These are phyloP conservation scores for Colletotrichum spaethianum DNA, from an alignment of 2,329 filamentous ascomycete genomes.

Conservation along the genomic window DNA sequence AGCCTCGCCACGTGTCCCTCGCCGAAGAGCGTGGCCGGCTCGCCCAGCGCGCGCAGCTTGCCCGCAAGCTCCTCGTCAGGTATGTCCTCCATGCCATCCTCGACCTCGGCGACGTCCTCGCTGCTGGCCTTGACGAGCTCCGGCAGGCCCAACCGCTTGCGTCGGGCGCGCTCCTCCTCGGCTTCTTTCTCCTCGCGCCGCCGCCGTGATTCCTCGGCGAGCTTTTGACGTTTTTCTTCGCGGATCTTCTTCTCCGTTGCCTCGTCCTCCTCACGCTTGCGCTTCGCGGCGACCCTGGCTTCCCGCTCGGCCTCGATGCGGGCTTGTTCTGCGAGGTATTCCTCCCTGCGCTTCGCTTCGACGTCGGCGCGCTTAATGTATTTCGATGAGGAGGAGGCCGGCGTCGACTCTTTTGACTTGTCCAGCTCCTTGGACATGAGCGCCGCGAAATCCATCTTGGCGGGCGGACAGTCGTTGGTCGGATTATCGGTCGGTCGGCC, in stretches of 20 bases:
- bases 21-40: constrained; percentile 85
- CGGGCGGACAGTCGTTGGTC: constrained; percentile 8
- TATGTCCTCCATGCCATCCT: constrained; percentile 72
- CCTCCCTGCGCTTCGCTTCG: constrained; percentile 84
- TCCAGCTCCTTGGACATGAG: constrained; percentile 95
- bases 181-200: constrained; percentile 80
- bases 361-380: constrained; percentile 88
- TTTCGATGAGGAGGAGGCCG: constrained; percentile 70
- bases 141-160: constrained; percentile 85
- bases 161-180: constrained; percentile 78
- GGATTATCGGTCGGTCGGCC: neutral
- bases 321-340: constrained; percentile 87
- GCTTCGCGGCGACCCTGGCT: constrained; percentile 81
- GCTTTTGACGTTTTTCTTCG: constrained; percentile 84
- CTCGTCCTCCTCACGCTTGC: constrained; percentile 90
- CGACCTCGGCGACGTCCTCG: constrained; percentile 60
- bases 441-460: constrained; percentile 92
- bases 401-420: constrained; percentile 73
- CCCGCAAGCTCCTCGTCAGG: constrained; percentile 77
- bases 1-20: constrained; percentile 81
- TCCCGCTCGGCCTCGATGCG: constrained; percentile 79
- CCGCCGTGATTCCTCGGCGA: constrained; percentile 84
- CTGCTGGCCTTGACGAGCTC: constrained; percentile 68
- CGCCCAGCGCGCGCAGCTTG: constrained; percentile 78
- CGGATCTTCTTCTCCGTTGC: constrained; percentile 76